A percentile compares a stretch with the other conserved stretches of the same genome.
These are phyloP conservation scores for Rhizoctonia solani DNA, from an alignment of 1,284 basidiomycete species.

Conservation along the genomic window DNA sequence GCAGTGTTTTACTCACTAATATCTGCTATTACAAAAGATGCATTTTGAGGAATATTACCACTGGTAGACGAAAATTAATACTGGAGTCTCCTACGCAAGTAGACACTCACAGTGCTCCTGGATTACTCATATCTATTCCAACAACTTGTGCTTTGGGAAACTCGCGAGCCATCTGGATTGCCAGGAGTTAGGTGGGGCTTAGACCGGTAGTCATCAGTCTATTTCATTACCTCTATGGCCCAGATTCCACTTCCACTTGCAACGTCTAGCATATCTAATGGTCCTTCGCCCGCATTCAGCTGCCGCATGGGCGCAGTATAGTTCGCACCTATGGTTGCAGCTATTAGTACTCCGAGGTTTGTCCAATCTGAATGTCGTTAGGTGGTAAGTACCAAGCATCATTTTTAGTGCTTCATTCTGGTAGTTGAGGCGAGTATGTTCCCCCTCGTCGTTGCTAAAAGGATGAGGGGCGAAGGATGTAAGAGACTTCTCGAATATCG, in stretches of 20 bases:
- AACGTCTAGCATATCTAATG: constrained; percentile 8
- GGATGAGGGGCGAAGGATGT: background rate
- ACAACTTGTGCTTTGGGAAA: constrained; percentile 5
- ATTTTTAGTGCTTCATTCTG: constrained; percentile 22
- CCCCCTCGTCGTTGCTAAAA: constrained; percentile 17
- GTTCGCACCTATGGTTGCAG: constrained; percentile 6
- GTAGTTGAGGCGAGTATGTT: constrained; percentile 10
- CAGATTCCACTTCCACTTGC: constrained; percentile 19
- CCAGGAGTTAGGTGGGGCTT: background rate
- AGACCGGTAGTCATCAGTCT: too few species aligned
- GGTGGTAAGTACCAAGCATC: background rate
- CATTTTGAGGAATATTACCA: background rate
- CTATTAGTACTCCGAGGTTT: too few species aligned
- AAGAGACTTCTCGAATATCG: background rate
- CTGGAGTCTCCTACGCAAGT: too few species aligned
- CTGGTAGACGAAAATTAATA: background rate
- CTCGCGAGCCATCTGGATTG: constrained; percentile 12
- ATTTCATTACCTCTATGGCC: background rate
- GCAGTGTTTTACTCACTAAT: constrained; percentile 2
- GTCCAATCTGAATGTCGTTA: too few species aligned
- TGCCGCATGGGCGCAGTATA: constrained; percentile 6
- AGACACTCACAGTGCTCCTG: constrained; percentile 1
- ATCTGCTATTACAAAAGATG: constrained; percentile 11
- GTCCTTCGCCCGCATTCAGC: constrained; percentile 12
- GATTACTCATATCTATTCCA: constrained; percentile 17